phyloP scores from a whole-genome alignment of 495 filamentous ascomycete genomes.

The Apiosordaria backusii region DNA sequence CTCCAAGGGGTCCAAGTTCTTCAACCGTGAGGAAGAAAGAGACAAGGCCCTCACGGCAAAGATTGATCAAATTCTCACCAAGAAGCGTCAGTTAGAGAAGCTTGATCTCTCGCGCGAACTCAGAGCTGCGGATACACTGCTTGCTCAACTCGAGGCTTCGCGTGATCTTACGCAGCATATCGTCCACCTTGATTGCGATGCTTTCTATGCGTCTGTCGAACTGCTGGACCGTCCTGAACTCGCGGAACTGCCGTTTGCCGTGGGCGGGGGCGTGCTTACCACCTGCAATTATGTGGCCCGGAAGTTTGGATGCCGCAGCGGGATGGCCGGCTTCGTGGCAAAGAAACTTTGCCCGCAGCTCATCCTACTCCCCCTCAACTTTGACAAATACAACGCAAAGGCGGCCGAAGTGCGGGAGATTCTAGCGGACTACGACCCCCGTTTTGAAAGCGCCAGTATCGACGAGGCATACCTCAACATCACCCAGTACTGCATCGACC shows the following conservation, averaged over 20 bases:
- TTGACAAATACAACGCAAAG: conserved; percentile 88
- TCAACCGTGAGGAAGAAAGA: conserved; percentile 80
- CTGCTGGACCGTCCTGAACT: conserved; percentile 88
- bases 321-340: conserved; percentile 95
- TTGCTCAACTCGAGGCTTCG: conserved; percentile 70
- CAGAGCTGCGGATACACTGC: conserved; percentile 74
- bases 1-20: conserved; percentile 95
- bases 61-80: conserved; percentile 73
- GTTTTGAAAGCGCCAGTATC: conserved; percentile 88
- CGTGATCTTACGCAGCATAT: conserved; percentile 81
- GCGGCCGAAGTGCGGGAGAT: conserved; percentile 83
- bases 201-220: conserved; percentile 95
- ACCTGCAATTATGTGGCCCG: conserved; percentile 94
- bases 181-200: conserved; percentile 95
- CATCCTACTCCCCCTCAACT: conserved; percentile 77
- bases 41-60: conserved; percentile 83
- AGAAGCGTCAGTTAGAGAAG: conserved; percentile 72
- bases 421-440: conserved; percentile 78
- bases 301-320: conserved; percentile 84
- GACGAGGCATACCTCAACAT: conserved; percentile 98
- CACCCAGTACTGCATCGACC: conserved; percentile 74
- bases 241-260: conserved; percentile 85
- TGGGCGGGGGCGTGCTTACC: conserved; percentile 85
- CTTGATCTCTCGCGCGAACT: conserved; percentile 69
- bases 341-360: conserved; percentile 90